Evolutionary conservation across 805 yeast genomes (phyloP), one percentile per base, ranked within the genome.

Genomic region (Candida hungchunana): DNA sequence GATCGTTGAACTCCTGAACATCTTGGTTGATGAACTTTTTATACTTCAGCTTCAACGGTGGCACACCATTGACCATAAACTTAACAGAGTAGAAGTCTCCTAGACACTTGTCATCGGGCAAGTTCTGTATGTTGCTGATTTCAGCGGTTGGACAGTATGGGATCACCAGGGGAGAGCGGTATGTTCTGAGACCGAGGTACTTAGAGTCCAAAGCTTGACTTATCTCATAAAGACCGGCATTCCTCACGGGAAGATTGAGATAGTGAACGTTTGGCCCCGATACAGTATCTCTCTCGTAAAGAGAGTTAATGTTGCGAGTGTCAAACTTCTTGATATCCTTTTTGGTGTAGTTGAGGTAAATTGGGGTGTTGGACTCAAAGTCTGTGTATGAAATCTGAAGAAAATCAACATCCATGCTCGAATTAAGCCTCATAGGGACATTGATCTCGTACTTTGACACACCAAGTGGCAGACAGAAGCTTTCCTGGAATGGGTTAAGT

Each of bases 211-310:
- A 54, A 6, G 89, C 93, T 36, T 73, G 70, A 18, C 62, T 65
- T 4, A 93, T 69, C 39, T 73, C 75, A 59, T 93, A 93, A n/a
- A 73, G 65, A 2, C 98, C 99, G 0, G 93, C 82, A 13, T 71
- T 62, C 1, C 58, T 56, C 6, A 88, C 60, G 1, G 93, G 87
- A 7, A 89, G 47, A 48, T 76, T 81, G 26, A 85, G 42, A 50
- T 80, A 80, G 33, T 73, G 69, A 14, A 82, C 70, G 46, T 46
- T 47, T 34, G 58, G 53, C 1, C 52, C 48, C 16, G 46, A 33
- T 5, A 58, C 22, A 4, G 38, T 19, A 34, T 62, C 60, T 26
- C 38, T 53, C 21, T 50, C 50, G 31, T 55, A 50, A 12, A 45
- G 33, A 5, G 29, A 29, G 25, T 53, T 46, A 23, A 48, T 32